phyloP scores from a whole-genome alignment of 2,329 filamentous ascomycete genomes.

The Pseudogymnoascus sp. region DNA sequence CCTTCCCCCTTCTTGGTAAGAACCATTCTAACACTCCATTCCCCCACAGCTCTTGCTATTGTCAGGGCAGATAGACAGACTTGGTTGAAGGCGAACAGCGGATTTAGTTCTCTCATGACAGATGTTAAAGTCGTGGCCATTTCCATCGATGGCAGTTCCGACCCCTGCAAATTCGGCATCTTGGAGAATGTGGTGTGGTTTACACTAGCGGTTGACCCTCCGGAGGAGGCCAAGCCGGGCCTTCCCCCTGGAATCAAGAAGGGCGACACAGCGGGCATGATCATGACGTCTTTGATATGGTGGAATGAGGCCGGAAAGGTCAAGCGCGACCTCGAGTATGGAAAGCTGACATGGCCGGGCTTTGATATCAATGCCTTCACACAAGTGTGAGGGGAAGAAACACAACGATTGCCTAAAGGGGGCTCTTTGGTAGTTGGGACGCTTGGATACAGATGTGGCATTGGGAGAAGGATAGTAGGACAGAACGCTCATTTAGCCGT shows the following conservation, averaged over 20 bases:
- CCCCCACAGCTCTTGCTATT: not conserved
- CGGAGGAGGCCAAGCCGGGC: not conserved
- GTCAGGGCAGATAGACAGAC: not conserved
- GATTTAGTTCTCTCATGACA: not conserved
- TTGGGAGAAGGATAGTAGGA: not conserved
- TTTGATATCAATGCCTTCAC: not conserved
- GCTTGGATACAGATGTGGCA: not conserved
- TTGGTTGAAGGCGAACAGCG: not conserved
- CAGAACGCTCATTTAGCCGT: not conserved
- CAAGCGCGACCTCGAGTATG: not conserved
- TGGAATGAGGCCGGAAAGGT: not conserved
- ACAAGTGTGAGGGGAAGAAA: not conserved
- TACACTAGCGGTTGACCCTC: slow-evolving; percentile 10
- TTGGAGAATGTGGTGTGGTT: slow-evolving; percentile 12
- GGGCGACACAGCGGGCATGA: not conserved
- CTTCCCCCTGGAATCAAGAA: slow-evolving; percentile 11
- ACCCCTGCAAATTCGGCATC: not conserved
- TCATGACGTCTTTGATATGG: not conserved
- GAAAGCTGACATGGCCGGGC: not conserved
- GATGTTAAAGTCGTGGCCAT: not conserved
- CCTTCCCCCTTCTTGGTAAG: not conserved
- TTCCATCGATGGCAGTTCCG: slow-evolving; percentile 9
- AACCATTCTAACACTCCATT: not conserved
- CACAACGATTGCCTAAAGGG: not conserved
- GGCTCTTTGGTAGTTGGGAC: not conserved